Evolutionary conservation across 352 stramenopile genomes (phyloP), one percentile per base, ranked within the genome.

Genomic region (Pythium guiyangense): DNA sequence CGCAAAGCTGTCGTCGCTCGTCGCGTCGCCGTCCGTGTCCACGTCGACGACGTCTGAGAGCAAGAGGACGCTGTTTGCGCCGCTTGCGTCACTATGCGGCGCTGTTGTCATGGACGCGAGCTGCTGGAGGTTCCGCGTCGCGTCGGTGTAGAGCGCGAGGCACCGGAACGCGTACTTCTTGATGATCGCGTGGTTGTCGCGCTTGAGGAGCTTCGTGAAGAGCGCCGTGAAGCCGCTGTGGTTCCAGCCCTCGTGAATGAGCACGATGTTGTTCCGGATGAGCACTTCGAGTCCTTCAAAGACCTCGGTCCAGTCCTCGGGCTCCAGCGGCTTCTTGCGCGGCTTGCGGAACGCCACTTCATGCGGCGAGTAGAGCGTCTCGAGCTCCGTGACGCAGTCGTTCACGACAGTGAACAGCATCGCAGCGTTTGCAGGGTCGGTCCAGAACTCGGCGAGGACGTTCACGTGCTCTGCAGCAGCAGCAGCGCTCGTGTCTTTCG

Each of bases 81-180:
- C 65, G 22, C 67, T 73, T 0, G 43, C 29, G 15, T 25, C 25
- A 5, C 27, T 31, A 1, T 49, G 25, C 35, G 65, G 62, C 37
- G 72, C 65, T 27, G 67, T 57, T 1, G 73, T 60, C 45, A 90
- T 67, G 0, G 66, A 43, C 42, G 71, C 48, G 34, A 95, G 69
- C 55, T 93, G 81, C 62, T 80, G 66, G n/a, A 85, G 59, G 59
- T 73, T 90, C 34, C 85, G 70, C 39, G 80, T 89, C 6, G 80
- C 85, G 59, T 95, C 85, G 3, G 83, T 77, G 61, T 90, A 95
- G 18, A 95, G 68, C 45, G 85, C 81, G 27, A 95, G 65, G 55
- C 85, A 95, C 2, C 85, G 72, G 62, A 95, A 95, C 6, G 85
- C 85, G 60, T 95, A 95, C 56, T 96, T 94, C 61, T 94, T 96